phyloP scores from a whole-genome alignment of 2,329 filamentous ascomycete species.

The Laburnicola sp. region DNA sequence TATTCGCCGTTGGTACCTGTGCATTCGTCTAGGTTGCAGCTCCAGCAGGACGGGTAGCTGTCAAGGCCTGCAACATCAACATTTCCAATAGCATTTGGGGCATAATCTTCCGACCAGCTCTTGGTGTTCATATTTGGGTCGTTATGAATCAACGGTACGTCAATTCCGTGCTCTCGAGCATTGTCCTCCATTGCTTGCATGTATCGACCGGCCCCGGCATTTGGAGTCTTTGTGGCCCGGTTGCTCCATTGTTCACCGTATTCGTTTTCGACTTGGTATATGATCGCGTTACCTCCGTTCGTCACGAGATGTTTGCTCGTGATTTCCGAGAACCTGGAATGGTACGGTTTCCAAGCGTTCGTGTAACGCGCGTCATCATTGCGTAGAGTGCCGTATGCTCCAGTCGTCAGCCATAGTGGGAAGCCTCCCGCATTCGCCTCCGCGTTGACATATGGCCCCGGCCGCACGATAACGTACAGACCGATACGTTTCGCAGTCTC shows the following conservation, averaged over 20 bases:
- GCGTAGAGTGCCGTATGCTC: constrained; percentile 58
- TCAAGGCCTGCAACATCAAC: constrained; percentile 59
- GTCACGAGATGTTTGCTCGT: constrained; percentile 59
- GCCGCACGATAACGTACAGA: constrained; percentile 59
- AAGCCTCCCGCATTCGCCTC: constrained; percentile 66
- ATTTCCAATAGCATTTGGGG: constrained; percentile 55
- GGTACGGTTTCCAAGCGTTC: constrained; percentile 59
- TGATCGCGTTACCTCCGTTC: constrained; percentile 59
- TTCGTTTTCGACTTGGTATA: constrained; percentile 64
- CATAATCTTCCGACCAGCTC: constrained; percentile 65
- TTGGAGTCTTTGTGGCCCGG: constrained; percentile 48
- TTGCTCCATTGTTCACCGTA: constrained; percentile 49
- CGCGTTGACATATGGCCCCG: constrained; percentile 66
- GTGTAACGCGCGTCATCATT: constrained; percentile 59
- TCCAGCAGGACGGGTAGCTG: constrained; percentile 62
- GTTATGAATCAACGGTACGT: constrained; percentile 62
- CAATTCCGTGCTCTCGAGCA: constrained; percentile 60
- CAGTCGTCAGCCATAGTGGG: constrained; percentile 65
- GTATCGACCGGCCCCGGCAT: constrained; percentile 56
- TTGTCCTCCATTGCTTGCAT: constrained; percentile 61
- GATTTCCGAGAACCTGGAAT: constrained; percentile 55
- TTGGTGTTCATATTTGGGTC: constrained; percentile 62
- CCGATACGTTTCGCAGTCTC: constrained; percentile 59
- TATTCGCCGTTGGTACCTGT: constrained; percentile 63
- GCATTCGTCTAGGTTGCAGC: constrained; percentile 64